Evolutionary conservation across 345 rosid genomes (phyloP).

Genomic region (Camelina neglecta): DNA sequence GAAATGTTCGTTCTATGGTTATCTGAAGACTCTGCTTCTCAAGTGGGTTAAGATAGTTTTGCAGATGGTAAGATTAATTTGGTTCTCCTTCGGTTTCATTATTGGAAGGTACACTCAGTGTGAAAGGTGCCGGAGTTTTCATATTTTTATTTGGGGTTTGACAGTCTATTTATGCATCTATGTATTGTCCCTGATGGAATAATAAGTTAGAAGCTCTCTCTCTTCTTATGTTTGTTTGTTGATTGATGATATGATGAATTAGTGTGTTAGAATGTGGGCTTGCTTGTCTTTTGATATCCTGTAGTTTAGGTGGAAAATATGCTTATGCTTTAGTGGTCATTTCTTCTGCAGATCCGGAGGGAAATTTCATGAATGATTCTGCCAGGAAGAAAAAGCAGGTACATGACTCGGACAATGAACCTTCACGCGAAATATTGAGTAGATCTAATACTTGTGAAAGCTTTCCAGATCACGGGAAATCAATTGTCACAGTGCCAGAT

Average conservation of each 20-base stretch:
- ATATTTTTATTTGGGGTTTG: not conserved
- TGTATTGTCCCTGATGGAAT: not conserved
- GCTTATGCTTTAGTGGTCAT: constrained; percentile 22
- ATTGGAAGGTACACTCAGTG: not conserved
- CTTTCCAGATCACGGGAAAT: constrained; percentile 47
- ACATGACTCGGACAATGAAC: constrained; percentile 45
- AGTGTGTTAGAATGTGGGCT: constrained; percentile 9
- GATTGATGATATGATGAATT: constrained; percentile 18
- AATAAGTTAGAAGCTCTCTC: constrained; percentile 19
- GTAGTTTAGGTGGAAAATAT: not conserved
- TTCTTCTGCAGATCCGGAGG: constrained; percentile 44
- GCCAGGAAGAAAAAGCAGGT: constrained; percentile 45
- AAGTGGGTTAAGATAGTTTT: constrained; percentile 4
- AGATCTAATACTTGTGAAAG: constrained; percentile 51
- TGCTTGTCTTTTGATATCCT: not conserved
- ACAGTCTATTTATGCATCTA: not conserved
- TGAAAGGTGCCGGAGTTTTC: not conserved
- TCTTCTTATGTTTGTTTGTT: constrained; percentile 21
- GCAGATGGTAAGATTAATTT: constrained; percentile 9
- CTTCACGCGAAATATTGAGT: constrained; percentile 46
- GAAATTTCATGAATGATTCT: constrained; percentile 41
- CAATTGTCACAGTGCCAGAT: constrained; percentile 40
- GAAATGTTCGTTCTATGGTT: constrained; percentile 20
- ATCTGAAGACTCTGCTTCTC: constrained; percentile 29
- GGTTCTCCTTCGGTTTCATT: not conserved